phyloP scores from a whole-genome alignment of 768 basidiomycete genomes.

The Gloeopeniophorella convolvens region DNA sequence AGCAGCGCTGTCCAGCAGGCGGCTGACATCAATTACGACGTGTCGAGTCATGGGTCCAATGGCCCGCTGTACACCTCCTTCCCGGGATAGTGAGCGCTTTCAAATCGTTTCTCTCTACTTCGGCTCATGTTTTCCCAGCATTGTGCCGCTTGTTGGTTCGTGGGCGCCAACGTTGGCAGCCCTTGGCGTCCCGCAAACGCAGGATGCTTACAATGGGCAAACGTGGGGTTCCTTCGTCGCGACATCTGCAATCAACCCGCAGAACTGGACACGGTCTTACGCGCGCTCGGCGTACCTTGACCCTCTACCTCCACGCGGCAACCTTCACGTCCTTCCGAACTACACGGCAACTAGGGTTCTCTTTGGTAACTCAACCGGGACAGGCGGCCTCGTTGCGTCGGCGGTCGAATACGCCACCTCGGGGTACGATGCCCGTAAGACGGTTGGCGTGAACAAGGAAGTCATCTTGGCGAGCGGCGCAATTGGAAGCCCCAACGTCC shows the following conservation, averaged over 20 bases:
- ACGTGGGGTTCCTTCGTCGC: slow-evolving; percentile 49
- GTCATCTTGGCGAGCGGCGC: slow-evolving; percentile 47
- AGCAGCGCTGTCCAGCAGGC: slow-evolving; percentile 31
- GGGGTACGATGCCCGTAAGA: slow-evolving; percentile 28
- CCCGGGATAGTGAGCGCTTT: slow-evolving; percentile 43
- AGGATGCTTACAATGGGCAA: slow-evolving; percentile 42
- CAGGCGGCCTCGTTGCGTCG: slow-evolving; percentile 34
- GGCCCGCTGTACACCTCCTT: slow-evolving; percentile 47
- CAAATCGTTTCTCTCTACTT: neutral
- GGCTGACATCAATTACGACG: slow-evolving; percentile 41
- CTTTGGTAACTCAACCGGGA: slow-evolving; percentile 30
- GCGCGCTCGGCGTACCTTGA: slow-evolving; percentile 62
- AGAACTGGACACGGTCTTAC: slow-evolving; percentile 60
- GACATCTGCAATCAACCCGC: slow-evolving; percentile 52
- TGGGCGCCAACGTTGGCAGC: slow-evolving; percentile 48
- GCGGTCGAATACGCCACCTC: slow-evolving; percentile 44
- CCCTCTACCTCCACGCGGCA: slow-evolving; percentile 51
- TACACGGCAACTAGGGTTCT: slow-evolving; percentile 52
- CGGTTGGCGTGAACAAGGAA: slow-evolving; percentile 53
- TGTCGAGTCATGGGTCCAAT: slow-evolving; percentile 41
- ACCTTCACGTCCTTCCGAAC: slow-evolving; percentile 56
- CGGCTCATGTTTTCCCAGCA: slow-evolving; percentile 20
- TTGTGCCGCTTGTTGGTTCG: slow-evolving; percentile 10
- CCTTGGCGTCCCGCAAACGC: slow-evolving; percentile 36
- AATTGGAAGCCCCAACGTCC: slow-evolving; percentile 46